These are phyloP conservation scores for Quercus rubra DNA, from an alignment of 306 rosid species.

Conservation along the genomic window DNA sequence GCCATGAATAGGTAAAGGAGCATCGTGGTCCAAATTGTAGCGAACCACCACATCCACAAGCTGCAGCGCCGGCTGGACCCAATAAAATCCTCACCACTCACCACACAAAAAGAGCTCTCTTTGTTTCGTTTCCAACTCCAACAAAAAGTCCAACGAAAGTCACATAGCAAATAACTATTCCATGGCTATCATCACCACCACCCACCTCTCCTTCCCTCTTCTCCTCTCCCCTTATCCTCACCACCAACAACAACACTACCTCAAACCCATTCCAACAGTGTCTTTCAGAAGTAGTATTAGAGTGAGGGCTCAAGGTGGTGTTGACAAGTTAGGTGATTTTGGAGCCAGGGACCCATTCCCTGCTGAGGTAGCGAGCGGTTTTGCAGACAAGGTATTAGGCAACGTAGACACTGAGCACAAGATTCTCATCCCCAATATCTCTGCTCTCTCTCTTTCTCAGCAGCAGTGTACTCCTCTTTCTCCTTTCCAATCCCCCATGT, in stretches of 20 bases:
- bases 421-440: constrained; percentile 74
- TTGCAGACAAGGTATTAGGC: constrained; percentile 80
- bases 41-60: no score
- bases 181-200: constrained; percentile 13
- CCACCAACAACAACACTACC: neutral
- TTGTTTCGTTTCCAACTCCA: neutral
- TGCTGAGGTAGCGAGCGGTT: constrained; percentile 70
- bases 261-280: neutral
- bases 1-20: no score
- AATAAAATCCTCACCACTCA: neutral
- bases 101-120: neutral
- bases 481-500: constrained; percentile 50
- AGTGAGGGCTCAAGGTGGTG: constrained; percentile 20
- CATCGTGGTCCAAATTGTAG: no score
- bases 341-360: constrained; percentile 95
- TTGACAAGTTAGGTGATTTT: constrained; percentile 60
- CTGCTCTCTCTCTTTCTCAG: constrained; percentile 66
- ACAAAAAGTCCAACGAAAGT: neutral
- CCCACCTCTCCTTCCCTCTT: constrained; percentile 18
- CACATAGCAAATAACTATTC: neutral
- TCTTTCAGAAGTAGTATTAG: neutral
- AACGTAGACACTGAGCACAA: constrained; percentile 58
- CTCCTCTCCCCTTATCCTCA: neutral
- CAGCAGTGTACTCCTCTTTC: constrained; percentile 52
- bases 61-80: no score